Conservation (phyloP, 345 rosid genomes). For the Microthlaspi erraticum region DNA sequence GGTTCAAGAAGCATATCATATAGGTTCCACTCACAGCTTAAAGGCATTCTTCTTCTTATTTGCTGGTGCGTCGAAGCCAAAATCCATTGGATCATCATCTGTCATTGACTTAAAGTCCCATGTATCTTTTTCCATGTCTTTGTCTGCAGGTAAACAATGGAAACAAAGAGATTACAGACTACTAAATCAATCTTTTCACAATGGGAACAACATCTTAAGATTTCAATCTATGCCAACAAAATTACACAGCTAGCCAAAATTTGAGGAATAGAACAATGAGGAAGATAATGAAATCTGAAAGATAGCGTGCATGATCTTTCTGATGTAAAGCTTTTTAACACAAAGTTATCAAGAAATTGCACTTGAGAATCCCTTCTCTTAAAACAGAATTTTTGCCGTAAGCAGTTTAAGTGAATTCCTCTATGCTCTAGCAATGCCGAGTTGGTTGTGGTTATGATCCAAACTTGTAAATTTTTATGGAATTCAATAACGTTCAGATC, state of each 20-base stretch:
- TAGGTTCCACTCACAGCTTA: constrained; percentile 68
- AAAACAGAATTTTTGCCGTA: neutral
- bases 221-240: constrained; percentile 17
- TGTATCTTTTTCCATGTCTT: constrained; percentile 76
- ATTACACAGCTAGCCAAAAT: neutral
- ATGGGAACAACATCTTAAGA: constrained; percentile 18
- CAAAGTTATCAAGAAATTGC: constrained; percentile 20
- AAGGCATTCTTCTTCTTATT: constrained; percentile 67
- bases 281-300: constrained; percentile 17
- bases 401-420: neutral
- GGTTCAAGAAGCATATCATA: constrained; percentile 13
- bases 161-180: constrained; percentile 16
- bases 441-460: neutral
- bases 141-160: constrained; percentile 53
- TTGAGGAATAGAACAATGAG: constrained; percentile 2
- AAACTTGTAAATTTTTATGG: neutral
- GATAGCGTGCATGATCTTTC: constrained; percentile 14
- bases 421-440: neutral
- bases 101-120: constrained; percentile 71
- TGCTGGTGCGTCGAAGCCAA: constrained; percentile 60
- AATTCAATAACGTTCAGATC: constrained; percentile 9
- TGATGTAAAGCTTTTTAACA: constrained; percentile 19
- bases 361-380: constrained; percentile 9
- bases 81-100: constrained; percentile 72
- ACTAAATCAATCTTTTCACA: neutral